These are phyloP conservation scores for Wickerhamiella pararugosa DNA, from an alignment of 1,139 yeast genomes.

Conservation along the genomic window DNA sequence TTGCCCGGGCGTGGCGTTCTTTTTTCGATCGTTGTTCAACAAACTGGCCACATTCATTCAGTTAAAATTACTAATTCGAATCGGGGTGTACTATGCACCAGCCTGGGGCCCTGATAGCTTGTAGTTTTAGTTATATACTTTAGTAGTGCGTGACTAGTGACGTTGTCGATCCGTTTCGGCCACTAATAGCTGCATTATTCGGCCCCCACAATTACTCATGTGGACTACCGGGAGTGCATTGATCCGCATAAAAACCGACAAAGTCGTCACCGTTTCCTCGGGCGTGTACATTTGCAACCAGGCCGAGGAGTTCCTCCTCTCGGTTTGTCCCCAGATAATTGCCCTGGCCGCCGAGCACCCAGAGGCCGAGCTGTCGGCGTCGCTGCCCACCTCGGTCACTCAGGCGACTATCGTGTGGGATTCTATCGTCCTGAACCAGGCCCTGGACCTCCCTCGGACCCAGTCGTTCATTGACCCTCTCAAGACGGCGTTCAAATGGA, in stretches of 20 bases:
- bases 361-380: constrained; percentile 9
- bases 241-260: constrained; percentile 9
- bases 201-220: constrained; percentile 1
- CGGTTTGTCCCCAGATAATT: constrained; percentile 5
- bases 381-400: constrained; percentile 8
- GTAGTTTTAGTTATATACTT: neutral
- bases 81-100: constrained; percentile 1
- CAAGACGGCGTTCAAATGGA: constrained; percentile 10
- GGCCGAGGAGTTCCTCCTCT: constrained; percentile 2
- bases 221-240: constrained; percentile 10
- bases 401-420: constrained; percentile 12
- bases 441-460: constrained; percentile 5
- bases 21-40: constrained; percentile 2
- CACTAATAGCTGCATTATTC: neutral
- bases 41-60: neutral
- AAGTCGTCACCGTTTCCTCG: constrained; percentile 7
- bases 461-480: constrained; percentile 8
- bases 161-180: neutral
- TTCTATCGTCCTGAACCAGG: constrained; percentile 8
- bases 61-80: neutral
- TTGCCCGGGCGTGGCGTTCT: neutral
- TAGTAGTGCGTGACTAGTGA: neutral
- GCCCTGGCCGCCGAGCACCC: constrained; percentile 1
- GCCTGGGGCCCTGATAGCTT: neutral
- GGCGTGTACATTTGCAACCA: constrained; percentile 11